These are phyloP conservation scores for Erysimum cheiranthoides DNA, from an alignment of 345 rosid species.

Conservation along the genomic window DNA sequence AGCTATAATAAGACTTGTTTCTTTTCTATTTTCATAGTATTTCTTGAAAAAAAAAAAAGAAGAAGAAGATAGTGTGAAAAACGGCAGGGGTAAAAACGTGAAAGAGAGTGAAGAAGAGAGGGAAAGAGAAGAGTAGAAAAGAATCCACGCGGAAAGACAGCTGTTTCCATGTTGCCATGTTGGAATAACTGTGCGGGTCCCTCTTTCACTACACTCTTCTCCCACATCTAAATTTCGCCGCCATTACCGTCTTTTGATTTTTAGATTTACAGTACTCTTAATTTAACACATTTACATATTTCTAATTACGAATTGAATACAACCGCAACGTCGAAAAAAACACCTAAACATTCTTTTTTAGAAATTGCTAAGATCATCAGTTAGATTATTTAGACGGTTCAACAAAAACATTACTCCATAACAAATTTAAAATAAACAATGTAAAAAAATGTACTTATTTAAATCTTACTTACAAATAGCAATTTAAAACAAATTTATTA, in stretches of 20 bases:
- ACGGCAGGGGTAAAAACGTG: slow-evolving; percentile 38
- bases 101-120: slow-evolving; percentile 1
- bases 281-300: neutral
- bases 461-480: no score
- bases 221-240: neutral
- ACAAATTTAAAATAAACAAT: no score
- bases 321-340: no score
- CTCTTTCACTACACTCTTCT: slow-evolving; percentile 1
- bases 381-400: no score
- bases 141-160: slow-evolving; percentile 49
- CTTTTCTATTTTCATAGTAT: neutral
- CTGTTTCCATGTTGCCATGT: slow-evolving; percentile 49
- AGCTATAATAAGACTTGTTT: slow-evolving; percentile 3
- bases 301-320: neutral
- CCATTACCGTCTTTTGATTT: neutral
- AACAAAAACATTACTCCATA: no score
- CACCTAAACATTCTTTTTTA: no score
- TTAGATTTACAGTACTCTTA: neutral
- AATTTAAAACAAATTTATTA: no score
- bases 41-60: neutral
- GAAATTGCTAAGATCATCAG: no score
- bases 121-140: slow-evolving; percentile 12
- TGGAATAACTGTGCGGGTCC: slow-evolving; percentile 36
- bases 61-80: neutral
- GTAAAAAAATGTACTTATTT: no score